phyloP scores from a whole-genome alignment of 345 rosid genomes.

The Eucalyptus sp. region DNA sequence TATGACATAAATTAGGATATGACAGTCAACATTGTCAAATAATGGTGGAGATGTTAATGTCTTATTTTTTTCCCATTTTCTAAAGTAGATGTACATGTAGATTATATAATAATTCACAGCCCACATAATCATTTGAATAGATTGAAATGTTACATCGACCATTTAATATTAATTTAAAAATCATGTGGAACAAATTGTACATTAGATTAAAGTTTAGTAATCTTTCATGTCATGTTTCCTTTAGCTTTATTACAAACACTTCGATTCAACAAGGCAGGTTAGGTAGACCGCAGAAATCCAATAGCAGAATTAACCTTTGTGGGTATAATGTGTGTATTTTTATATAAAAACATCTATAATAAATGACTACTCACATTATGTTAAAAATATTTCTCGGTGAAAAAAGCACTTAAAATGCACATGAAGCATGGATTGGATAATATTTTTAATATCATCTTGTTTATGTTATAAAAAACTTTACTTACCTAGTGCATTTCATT shows the following conservation, averaged over 20 bases:
- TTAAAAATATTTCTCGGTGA: too few relatives aligned
- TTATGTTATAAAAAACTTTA: neutral
- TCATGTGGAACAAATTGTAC: rapidly evolving
- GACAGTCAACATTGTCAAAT: neutral
- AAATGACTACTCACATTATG: neutral
- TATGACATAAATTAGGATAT: too few relatives aligned
- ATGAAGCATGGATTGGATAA: neutral
- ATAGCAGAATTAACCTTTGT: neutral
- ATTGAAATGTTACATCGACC: neutral
- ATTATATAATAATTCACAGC: neutral
- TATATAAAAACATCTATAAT: neutral
- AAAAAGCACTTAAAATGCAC: too few relatives aligned
- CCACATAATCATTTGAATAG: neutral
- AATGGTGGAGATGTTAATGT: neutral
- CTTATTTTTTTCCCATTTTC: neutral
- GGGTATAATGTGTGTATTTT: neutral
- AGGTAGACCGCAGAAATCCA: neutral
- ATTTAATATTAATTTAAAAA: neutral
- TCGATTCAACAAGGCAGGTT: neutral
- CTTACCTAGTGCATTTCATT: neutral
- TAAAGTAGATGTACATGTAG: neutral
- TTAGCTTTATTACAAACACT: neutral
- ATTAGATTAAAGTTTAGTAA: rapidly evolving
- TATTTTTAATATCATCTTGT: neutral
- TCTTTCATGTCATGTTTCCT: neutral